Evolutionary conservation across 177 flowering plant species (phyloP).

Genomic region (Vitis hybrid): DNA sequence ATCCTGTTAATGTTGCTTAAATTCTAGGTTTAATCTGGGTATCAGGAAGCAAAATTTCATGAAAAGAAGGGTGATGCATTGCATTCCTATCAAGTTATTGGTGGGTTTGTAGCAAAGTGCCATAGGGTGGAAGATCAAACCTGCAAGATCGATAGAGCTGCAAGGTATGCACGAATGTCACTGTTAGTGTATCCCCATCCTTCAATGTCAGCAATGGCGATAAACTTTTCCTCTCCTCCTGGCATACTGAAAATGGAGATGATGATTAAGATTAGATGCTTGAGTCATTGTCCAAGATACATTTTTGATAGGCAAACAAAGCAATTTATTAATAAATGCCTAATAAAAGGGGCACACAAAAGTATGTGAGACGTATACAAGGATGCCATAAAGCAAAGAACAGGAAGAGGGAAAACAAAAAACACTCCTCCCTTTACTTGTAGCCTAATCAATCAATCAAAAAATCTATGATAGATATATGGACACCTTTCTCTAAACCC

Average conservation of each 20-base stretch:
- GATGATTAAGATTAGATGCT: background rate
- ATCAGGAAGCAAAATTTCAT: background rate
- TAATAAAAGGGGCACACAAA: too few species aligned
- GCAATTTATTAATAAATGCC: too few species aligned
- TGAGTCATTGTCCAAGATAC: background rate
- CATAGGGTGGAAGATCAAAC: conserved; percentile 24
- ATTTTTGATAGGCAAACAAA: background rate
- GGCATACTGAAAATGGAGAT: conserved; percentile 54
- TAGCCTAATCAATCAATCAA: too few species aligned
- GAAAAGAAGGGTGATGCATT: background rate
- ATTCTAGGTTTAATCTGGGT: background rate
- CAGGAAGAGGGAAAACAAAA: too few species aligned
- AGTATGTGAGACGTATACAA: too few species aligned
- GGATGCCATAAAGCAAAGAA: too few species aligned
- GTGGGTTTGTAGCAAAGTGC: too few species aligned
- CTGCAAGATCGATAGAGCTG: conserved; percentile 71
- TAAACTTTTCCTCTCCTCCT: conserved; percentile 70
- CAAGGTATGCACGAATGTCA: conserved; percentile 73
- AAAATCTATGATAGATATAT: too few species aligned
- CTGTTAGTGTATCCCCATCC: conserved; percentile 80
- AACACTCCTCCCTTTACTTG: too few species aligned
- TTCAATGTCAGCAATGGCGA: conserved; percentile 64
- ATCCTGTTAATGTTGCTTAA: background rate
- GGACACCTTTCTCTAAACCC: too few species aligned
- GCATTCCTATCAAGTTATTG: background rate